These are phyloP conservation scores for Pyrenopolyporus hunteri DNA, from an alignment of 495 filamentous ascomycete species.

Conservation along the genomic window DNA sequence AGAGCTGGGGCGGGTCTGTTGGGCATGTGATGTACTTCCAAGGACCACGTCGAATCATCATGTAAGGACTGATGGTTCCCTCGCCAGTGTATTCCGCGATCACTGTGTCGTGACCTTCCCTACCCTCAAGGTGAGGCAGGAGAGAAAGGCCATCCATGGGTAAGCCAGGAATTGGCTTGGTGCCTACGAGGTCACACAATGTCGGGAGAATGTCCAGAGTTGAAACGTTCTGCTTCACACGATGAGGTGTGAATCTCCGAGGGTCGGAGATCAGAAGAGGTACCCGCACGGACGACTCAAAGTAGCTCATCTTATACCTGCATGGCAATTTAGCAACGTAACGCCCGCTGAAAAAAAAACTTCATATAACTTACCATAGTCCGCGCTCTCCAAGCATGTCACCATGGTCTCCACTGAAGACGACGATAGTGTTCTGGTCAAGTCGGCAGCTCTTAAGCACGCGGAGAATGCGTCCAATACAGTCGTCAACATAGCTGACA, in stretches of 20 bases:
- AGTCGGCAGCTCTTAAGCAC: conserved; percentile 76
- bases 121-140: conserved; percentile 70
- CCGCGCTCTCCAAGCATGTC: conserved; percentile 92
- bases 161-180: conserved; percentile 62
- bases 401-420: conserved; percentile 89
- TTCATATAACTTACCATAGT: conserved; percentile 61
- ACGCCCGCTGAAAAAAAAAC: background rate
- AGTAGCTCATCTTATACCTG: conserved; percentile 91
- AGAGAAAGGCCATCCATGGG: conserved; percentile 81
- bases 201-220: conserved; percentile 87
- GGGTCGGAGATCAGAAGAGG: conserved; percentile 80
- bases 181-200: conserved; percentile 77
- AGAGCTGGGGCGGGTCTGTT: conserved; percentile 80
- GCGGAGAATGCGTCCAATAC: conserved; percentile 76
- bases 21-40: conserved; percentile 87
- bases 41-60: conserved; percentile 83
- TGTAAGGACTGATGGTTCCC: conserved; percentile 81
- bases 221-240: conserved; percentile 77
- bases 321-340: conserved; percentile 8
- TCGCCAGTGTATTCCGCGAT: conserved; percentile 90
- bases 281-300: conserved; percentile 81
- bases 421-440: conserved; percentile 79
- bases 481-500: conserved; percentile 87
- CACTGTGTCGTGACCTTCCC: conserved; percentile 70
- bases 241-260: conserved; percentile 66